Percentiles rank a stretch among this genome's conserved stretches.
phyloP scores from a whole-genome alignment of 179 eudicot genomes.

The Camellia oleifera region DNA sequence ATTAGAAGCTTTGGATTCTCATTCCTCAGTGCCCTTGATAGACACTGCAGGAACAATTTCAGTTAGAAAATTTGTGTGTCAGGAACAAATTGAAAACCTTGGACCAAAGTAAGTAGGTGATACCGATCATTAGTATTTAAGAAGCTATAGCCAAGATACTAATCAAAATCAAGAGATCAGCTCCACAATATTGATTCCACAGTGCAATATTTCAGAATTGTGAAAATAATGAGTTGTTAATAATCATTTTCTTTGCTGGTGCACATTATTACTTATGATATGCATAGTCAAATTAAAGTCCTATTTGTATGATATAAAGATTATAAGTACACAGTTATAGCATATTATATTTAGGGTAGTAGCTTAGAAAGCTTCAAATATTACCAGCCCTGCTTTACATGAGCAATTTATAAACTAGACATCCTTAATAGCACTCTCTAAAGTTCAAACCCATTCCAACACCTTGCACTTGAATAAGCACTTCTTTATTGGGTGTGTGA shows the following conservation, averaged over 20 bases:
- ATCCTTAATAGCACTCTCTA: not conserved
- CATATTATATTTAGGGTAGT: not conserved
- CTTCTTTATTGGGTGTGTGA: not conserved
- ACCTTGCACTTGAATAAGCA: not conserved
- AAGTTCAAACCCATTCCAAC: not conserved
- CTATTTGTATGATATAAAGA: not conserved
- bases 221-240: not conserved
- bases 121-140: not conserved
- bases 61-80: not conserved
- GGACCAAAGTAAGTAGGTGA: not conserved
- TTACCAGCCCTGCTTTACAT: too few relatives aligned
- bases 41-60: constrained; percentile 49
- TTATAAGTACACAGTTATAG: not conserved
- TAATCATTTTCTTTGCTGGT: not conserved
- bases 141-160: not conserved
- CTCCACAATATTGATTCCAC: not conserved
- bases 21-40: constrained; percentile 71
- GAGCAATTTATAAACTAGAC: not conserved
- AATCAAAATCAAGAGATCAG: not conserved
- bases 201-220: not conserved
- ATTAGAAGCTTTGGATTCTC: constrained; percentile 79
- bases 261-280: not conserved
- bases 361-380: not conserved
- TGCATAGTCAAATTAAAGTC: not conserved
- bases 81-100: not conserved